These are phyloP conservation scores for Cornus florida DNA, from an alignment of 148 eudicot species.

Conservation along the genomic window DNA sequence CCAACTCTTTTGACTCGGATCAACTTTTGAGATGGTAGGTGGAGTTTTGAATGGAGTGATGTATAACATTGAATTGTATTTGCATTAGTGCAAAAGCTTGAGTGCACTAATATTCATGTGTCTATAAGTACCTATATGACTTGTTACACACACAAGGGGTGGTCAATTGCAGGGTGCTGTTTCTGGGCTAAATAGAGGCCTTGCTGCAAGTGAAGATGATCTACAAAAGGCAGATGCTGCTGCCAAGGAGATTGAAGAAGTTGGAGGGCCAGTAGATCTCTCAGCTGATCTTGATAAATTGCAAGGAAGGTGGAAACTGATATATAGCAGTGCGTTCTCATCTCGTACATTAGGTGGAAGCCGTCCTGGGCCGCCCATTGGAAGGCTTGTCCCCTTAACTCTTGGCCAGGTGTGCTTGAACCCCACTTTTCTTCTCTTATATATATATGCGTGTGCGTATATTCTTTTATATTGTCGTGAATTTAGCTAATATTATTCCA, in stretches of 20 bases:
- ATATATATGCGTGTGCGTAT: background rate
- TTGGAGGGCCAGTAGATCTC: slow-evolving; percentile 68
- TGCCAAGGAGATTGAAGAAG: slow-evolving; percentile 80
- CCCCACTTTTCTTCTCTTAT: background rate
- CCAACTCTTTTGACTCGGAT: background rate
- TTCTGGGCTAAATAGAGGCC: slow-evolving; percentile 95
- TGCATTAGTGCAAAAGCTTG: background rate
- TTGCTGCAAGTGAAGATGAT: slow-evolving; percentile 88
- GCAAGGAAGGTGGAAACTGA: slow-evolving; percentile 90
- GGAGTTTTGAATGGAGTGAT: background rate
- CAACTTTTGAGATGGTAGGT: background rate
- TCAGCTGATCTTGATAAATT: slow-evolving; percentile 64
- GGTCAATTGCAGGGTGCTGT: slow-evolving; percentile 58
- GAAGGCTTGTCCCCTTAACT: slow-evolving; percentile 86
- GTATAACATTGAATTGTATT: background rate
- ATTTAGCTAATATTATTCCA: background rate
- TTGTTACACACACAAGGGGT: background rate
- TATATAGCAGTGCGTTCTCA: slow-evolving; percentile 97
- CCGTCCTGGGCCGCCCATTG: slow-evolving; percentile 88
- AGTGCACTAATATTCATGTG: background rate
- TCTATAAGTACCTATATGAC: background rate
- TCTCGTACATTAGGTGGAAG: slow-evolving; percentile 93
- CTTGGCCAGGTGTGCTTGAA: slow-evolving; percentile 79
- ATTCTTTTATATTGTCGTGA: background rate
- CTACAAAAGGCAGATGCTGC: slow-evolving; percentile 70